Percentiles rank a stretch among this genome's conserved stretches.
Conservation (phyloP, 2,329 filamentous ascomycete species). For the Decorospora gaudefroyi region DNA sequence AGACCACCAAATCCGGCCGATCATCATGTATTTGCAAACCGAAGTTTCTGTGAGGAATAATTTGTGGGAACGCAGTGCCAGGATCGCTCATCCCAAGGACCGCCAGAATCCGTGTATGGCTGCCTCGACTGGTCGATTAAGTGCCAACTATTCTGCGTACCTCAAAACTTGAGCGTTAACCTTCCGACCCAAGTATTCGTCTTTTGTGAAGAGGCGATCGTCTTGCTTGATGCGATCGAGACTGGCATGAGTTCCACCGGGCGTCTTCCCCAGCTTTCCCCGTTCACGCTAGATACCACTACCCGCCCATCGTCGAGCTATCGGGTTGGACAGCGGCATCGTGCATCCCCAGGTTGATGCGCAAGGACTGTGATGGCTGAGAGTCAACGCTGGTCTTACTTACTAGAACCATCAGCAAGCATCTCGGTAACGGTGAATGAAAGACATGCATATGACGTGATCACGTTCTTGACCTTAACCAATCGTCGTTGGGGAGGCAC, state of each 20-base stretch:
- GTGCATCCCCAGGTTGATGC: constrained; percentile 1
- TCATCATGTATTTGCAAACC: neutral
- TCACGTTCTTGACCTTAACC: neutral
- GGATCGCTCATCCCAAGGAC: too few species aligned
- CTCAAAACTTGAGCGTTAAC: too few species aligned
- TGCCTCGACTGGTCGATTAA: neutral
- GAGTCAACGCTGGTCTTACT: neutral
- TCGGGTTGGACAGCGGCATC: constrained; percentile 5
- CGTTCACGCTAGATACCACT: too few species aligned
- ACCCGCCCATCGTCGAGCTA: neutral
- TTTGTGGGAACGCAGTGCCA: too few species aligned
- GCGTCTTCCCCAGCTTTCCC: constrained; percentile 5
- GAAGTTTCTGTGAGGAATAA: too few species aligned
- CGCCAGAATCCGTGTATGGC: neutral
- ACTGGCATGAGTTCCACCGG: constrained; percentile 12
- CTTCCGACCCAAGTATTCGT: too few species aligned
- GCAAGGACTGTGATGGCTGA: constrained; percentile 6
- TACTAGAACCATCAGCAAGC: neutral
- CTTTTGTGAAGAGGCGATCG: neutral
- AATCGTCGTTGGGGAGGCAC: neutral
- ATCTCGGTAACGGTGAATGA: neutral
- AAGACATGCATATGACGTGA: constrained; percentile 2
- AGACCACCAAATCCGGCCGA: neutral
- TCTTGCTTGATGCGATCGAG: neutral
- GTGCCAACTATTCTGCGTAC: neutral